Evolutionary conservation across 75 land plant species (phyloP).

Genomic region (Gnetum montanum): DNA sequence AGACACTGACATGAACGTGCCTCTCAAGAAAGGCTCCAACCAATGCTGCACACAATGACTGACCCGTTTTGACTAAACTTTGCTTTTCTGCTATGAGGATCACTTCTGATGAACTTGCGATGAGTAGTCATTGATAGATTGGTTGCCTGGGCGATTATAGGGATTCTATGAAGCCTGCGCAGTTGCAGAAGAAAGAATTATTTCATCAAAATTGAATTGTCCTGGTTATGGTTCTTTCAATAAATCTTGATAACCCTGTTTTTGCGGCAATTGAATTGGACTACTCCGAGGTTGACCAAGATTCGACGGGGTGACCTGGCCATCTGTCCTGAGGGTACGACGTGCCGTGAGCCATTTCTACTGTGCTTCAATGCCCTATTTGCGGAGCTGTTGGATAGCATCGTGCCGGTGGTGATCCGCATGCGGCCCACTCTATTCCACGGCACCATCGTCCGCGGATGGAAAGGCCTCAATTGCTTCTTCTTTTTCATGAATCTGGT

Average conservation of each 20-base stretch:
- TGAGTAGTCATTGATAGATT: no score
- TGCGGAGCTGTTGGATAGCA: conserved; percentile 16
- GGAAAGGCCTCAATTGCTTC: conserved; percentile 21
- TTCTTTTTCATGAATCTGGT: conserved; percentile 20
- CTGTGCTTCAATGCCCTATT: conserved; percentile 21
- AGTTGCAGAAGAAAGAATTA: no score
- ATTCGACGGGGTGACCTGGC: conserved; percentile 44
- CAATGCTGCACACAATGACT: no score
- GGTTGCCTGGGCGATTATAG: no score
- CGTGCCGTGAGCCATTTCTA: conserved; percentile 24
- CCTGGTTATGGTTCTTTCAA: no score
- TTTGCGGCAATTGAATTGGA: conserved; percentile 99
- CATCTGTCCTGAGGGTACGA: conserved; percentile 25
- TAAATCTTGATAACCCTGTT: conserved; percentile 92
- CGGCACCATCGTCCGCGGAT: conserved; percentile 14
- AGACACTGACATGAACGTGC: no score
- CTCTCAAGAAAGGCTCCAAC: no score
- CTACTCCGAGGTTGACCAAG: conserved; percentile 95
- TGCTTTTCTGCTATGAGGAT: no score
- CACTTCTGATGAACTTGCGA: no score
- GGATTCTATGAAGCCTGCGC: no score
- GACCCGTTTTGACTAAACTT: no score
- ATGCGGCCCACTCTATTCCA: conserved; percentile 10
- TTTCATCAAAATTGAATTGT: no score
- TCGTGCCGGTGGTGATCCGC: conserved; percentile 18